Base-by-base conservation (phyloP, 768 basidiomycete genomes). In the Rubroboletus pulcherrimus region DNA sequence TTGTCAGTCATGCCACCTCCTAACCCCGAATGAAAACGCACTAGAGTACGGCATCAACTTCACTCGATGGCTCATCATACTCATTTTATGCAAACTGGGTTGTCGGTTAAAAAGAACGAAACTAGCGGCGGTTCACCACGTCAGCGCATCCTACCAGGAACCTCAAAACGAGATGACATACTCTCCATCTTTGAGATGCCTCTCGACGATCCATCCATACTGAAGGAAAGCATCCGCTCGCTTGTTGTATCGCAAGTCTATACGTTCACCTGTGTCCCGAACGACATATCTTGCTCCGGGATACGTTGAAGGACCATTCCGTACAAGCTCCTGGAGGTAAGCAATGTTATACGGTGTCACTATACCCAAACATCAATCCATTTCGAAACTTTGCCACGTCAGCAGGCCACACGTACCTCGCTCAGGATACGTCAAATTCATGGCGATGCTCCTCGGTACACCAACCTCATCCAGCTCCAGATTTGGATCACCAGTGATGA, bases 1-100 rank as follows among this genome's bases (percentile, higher is more conserved):
- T 4, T 31, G 74, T 73, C 68, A 59, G 54, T 39, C 34, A 50
- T 11, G 14, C 34, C 56, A 37, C 49, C 12, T 49, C n/a, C 24
- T n/a, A 49, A 43, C n/a, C 17, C 12, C 12, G 2, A 8, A 53
- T 37, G 21, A 50, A 2, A 8, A 81, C 93, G 71, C 66, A 95
- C 93, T 98, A 21, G 95, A 98, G 74, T 98, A 98, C 12, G 92
- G 91, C 94, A 98, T 97, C 57, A 98, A 76, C 66, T 90, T 93
- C 31, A 98, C 91, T 35, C 95, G 86, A 76, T 98, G 97, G 72
- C 91, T 91, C 97, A 98, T 98, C 97, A 98, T 98, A 80, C 93
- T 96, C 97, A 98, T 98, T 74, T 99, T 99, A 73, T 99, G 97
- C 72, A 98, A 74, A 81, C 87, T 91, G 11, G 97, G 97, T 69